Percentiles rank a stretch among this genome's conserved stretches.
phyloP scores from a whole-genome alignment of 208 protist genomes.

The Porcisia hertigi region DNA sequence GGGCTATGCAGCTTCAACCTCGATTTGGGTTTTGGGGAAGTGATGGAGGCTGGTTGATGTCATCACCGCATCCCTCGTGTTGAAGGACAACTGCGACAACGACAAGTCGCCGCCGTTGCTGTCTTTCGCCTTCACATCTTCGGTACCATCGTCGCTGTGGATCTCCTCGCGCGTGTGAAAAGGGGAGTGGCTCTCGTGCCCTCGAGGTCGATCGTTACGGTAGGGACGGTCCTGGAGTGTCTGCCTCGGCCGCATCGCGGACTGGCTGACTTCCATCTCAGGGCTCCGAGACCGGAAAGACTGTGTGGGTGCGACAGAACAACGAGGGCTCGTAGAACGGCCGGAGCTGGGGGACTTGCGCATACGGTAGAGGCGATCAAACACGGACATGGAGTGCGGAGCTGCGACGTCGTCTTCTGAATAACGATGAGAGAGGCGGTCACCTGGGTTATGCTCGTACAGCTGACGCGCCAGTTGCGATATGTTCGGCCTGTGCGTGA shows the following conservation, averaged over 20 bases:
- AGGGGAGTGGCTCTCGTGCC: conserved; percentile 13
- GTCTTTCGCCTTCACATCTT: conserved; percentile 9
- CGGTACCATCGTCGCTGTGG: conserved; percentile 25
- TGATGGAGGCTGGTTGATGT: background rate
- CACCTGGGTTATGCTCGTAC: conserved; percentile 8
- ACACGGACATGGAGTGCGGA: conserved; percentile 24
- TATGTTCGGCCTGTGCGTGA: conserved; percentile 26
- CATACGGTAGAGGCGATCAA: conserved; percentile 39
- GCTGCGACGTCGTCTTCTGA: background rate
- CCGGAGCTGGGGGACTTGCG: conserved; percentile 16
- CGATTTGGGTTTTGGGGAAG: conserved; percentile 7
- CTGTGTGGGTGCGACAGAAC: background rate
- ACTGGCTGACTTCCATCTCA: conserved; percentile 35
- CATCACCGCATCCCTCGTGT: background rate
- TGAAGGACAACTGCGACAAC: conserved; percentile 22
- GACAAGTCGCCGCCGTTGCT: conserved; percentile 3
- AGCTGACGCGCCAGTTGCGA: conserved; percentile 26
- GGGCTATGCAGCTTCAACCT: conserved; percentile 13
- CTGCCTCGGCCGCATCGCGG: conserved; percentile 22
- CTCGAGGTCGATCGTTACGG: conserved; percentile 21
- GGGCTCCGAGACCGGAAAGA: conserved; percentile 59
- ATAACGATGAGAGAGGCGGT: conserved; percentile 2
- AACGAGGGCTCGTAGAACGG: conserved; percentile 26
- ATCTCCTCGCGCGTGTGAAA: conserved; percentile 15
- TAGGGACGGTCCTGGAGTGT: conserved; percentile 47